These are phyloP conservation scores for Zoysia matrella DNA, from an alignment of 202 grass and related monocot species.

Conservation along the genomic window DNA sequence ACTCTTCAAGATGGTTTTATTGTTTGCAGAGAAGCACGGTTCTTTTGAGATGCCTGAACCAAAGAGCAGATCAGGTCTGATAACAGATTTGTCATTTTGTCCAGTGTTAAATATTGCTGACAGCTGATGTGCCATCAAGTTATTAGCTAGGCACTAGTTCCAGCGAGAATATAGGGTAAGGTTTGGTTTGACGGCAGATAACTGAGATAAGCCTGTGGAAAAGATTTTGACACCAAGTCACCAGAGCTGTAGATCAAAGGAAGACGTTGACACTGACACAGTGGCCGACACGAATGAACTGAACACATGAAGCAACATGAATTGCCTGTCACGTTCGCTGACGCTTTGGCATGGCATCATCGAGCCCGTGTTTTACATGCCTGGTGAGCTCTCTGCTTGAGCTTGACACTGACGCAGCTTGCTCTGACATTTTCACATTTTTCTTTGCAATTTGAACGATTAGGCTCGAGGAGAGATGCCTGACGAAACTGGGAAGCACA, in stretches of 20 bases:
- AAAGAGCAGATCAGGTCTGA: not conserved
- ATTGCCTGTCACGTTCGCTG: not conserved
- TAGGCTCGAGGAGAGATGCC: not conserved
- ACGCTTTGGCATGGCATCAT: not conserved
- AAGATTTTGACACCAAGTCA: not conserved
- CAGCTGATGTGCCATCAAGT: too few relatives aligned
- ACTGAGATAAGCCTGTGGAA: not conserved
- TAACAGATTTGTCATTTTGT: not conserved
- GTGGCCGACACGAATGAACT: constrained; percentile 13
- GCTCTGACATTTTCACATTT: not conserved
- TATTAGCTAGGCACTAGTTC: too few relatives aligned
- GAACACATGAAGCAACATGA: not conserved
- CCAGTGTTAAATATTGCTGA: not conserved
- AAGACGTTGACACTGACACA: not conserved
- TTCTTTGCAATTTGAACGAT: not conserved
- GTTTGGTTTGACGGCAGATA: not conserved
- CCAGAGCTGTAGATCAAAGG: not conserved
- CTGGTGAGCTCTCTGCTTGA: not conserved
- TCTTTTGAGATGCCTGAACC: not conserved
- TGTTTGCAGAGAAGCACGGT: not conserved
- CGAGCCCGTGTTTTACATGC: not conserved
- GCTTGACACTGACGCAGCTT: not conserved
- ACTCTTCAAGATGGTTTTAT: not conserved
- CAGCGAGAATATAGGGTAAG: too few relatives aligned
- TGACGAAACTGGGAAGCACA: not conserved